These are phyloP conservation scores for Candida loeiensis DNA, from an alignment of 805 yeast species.

Conservation along the genomic window DNA sequence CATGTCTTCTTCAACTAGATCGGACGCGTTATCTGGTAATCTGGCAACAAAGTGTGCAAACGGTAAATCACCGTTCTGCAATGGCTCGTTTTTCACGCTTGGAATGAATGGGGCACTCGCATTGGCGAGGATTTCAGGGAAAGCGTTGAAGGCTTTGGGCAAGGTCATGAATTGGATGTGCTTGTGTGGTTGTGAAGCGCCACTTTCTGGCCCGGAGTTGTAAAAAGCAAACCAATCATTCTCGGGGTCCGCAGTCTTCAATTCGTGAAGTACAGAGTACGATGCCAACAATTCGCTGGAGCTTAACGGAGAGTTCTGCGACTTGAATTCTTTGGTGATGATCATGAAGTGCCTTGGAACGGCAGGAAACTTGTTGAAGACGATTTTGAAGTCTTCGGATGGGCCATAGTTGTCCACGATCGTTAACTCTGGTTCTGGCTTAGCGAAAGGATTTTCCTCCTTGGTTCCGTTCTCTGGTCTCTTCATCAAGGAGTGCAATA, in stretches of 20 bases:
- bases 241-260: slow-evolving; percentile 36
- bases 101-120: slow-evolving; percentile 54
- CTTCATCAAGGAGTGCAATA: slow-evolving; percentile 31
- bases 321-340: slow-evolving; percentile 68
- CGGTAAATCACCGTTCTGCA: slow-evolving; percentile 57
- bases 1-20: slow-evolving; percentile 51
- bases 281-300: slow-evolving; percentile 67
- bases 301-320: slow-evolving; percentile 68
- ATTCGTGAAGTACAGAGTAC: slow-evolving; percentile 48
- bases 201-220: slow-evolving; percentile 84
- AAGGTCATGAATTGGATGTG: slow-evolving; percentile 82
- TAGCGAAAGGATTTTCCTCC: slow-evolving; percentile 67
- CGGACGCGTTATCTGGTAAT: slow-evolving; percentile 36
- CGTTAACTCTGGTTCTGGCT: slow-evolving; percentile 74
- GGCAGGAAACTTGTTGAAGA: slow-evolving; percentile 86
- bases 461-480: slow-evolving; percentile 40
- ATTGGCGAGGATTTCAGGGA: slow-evolving; percentile 48
- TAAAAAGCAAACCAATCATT: slow-evolving; percentile 73
- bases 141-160: slow-evolving; percentile 55
- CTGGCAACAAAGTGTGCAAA: slow-evolving; percentile 84
- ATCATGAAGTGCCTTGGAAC: slow-evolving; percentile 74
- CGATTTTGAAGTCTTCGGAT: slow-evolving; percentile 52
- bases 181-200: slow-evolving; percentile 93
- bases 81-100: slow-evolving; percentile 50
- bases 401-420: slow-evolving; percentile 51